Percentiles rank a stretch among this genome's conserved stretches.
Evolutionary conservation across 306 rosid species (phyloP).

Genomic region (Cucurbita pepo): DNA sequence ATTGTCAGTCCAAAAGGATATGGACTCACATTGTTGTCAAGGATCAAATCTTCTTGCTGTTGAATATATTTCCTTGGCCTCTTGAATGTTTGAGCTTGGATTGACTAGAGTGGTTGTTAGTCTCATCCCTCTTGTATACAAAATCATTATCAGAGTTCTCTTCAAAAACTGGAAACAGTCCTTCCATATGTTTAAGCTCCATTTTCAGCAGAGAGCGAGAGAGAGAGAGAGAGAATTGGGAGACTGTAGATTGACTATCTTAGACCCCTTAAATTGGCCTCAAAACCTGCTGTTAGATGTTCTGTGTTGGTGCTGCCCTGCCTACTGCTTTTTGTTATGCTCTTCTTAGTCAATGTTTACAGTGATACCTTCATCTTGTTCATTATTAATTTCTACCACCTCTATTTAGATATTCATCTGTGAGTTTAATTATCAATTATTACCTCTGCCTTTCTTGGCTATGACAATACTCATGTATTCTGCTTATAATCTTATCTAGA

Average conservation of each 20-base stretch:
- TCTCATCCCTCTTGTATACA: background rate
- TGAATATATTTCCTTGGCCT: too few relatives aligned
- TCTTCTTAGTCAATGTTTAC: background rate
- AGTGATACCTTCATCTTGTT: background rate
- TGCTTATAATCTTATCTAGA: background rate
- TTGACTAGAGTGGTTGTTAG: background rate
- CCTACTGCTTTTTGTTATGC: background rate
- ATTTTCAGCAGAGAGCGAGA: background rate
- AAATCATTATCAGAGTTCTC: background rate
- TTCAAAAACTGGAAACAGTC: background rate
- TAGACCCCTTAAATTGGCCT: background rate
- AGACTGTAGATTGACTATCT: background rate
- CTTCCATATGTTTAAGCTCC: background rate
- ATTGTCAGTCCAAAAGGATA: too few relatives aligned
- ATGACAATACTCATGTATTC: background rate
- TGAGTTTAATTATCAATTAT: background rate
- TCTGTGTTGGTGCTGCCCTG: background rate
- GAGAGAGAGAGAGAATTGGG: background rate
- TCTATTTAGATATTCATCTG: background rate
- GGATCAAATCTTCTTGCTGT: too few relatives aligned
- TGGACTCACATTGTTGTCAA: too few relatives aligned
- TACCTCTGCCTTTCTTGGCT: background rate
- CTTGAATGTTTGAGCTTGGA: too few relatives aligned
- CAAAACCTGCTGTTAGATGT: background rate
- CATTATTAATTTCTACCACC: background rate